phyloP scores from a whole-genome alignment of 2,329 filamentous ascomycete species.

The Massarina eburnea region DNA sequence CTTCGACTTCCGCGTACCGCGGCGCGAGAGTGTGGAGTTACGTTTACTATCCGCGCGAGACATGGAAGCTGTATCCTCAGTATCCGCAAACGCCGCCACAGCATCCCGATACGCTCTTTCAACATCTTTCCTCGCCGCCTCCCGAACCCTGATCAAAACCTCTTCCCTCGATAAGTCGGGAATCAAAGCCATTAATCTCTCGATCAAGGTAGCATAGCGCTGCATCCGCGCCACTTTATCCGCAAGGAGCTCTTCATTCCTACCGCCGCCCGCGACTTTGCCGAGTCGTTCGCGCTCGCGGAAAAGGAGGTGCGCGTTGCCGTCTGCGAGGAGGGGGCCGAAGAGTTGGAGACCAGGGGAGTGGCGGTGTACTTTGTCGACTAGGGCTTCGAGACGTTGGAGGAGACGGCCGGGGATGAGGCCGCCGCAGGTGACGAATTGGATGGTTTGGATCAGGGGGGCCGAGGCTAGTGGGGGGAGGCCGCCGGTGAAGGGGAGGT shows the following conservation, averaged over 20 bases:
- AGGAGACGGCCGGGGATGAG: conserved; percentile 30
- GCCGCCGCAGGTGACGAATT: conserved; percentile 31
- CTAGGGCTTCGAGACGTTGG: conserved; percentile 37
- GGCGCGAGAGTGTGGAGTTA: neutral
- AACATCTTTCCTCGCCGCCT: conserved; percentile 24
- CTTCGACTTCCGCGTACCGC: neutral
- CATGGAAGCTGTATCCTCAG: neutral
- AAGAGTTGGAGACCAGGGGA: conserved; percentile 28
- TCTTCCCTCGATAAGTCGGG: conserved; percentile 23
- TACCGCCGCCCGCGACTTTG: conserved; percentile 18
- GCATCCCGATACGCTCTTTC: conserved; percentile 25
- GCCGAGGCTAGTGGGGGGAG: conserved; percentile 24
- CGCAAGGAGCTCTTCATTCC: conserved; percentile 17
- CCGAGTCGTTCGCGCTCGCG: conserved; percentile 32
- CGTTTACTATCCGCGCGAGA: neutral
- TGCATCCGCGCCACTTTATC: conserved; percentile 32
- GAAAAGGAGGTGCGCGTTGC: conserved; percentile 26
- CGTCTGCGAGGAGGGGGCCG: conserved; percentile 21
- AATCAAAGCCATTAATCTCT: conserved; percentile 32
- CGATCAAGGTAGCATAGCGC: conserved; percentile 30
- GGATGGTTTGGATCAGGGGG: conserved; percentile 25
- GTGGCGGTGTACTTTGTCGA: conserved; percentile 37
- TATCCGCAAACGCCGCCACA: conserved; percentile 10
- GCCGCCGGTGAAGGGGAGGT: conserved; percentile 29
- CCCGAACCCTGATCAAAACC: conserved; percentile 19